Evolutionary conservation across 768 basidiomycete genomes (phyloP), one percentile per base, ranked within the genome.

Genomic region (Mycena latifolia): DNA sequence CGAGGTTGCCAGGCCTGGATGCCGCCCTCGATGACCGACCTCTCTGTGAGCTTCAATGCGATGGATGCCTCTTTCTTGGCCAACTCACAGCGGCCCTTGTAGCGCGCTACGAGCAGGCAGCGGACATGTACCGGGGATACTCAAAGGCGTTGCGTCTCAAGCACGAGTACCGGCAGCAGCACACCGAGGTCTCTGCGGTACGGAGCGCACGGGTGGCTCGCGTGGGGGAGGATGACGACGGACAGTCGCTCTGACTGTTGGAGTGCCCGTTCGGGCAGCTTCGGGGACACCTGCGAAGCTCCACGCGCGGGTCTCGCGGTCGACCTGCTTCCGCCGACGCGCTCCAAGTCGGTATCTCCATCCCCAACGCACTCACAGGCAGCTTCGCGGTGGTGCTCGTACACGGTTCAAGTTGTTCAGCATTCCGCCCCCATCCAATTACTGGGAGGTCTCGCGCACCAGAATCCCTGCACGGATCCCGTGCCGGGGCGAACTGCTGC

Each of bases 121-220:
- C 39, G 33, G 56, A 43, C 24, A 45, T 58, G 18, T 65, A 65
- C 39, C 35, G 20, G 9, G 62, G 62, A n/a, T 63, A n/a, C 41
- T 63, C 62, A 20, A 37, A 50, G 33, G 17, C 22, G 4, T 5
- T 59, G 1, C 57, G 57, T 18, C 29, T 50, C 4, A 15, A 22
- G 8, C 35, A 35, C 17, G 20, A 17, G 48, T 37, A 28, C 29
- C 18, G 10, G 33, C 15, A 17, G 37, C 37, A 50, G 22, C 57
- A 59, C 24, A 46, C 47, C 9, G 47, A 39, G 37, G 37, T 39
- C 37, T 39, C 37, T 6, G 47, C 46, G 33, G 57, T 48, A 22
- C 22, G 25, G 7, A 15, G 22, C 24, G 57, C 57, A 39, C 20
- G 57, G 24, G 47, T 39, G 33, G 46, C 46, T 20, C 5, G 5